Base-by-base conservation (phyloP, 345 rosid genomes). In the Viola odorata region DNA sequence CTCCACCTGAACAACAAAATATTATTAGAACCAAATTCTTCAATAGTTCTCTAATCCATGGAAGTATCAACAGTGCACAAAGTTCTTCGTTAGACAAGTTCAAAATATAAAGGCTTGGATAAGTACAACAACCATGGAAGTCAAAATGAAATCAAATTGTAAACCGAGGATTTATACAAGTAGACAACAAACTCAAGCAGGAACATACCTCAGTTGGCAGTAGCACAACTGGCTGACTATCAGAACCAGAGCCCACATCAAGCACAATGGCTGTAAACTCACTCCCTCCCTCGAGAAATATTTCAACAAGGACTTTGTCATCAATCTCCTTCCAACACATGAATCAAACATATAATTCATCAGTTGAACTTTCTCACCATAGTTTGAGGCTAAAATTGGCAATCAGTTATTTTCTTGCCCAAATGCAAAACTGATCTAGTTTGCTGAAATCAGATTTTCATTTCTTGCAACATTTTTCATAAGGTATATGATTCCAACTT, bases 181-280 rank as follows among this genome's bases (percentile, higher is more conserved):
- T 23, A 23, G 32, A 23, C 36, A 45, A 41, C 32, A 37, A 45
- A 13, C 58, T 42, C 54, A 53, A 60, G 50, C 59, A 63, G 12
- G 60, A 61, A 57, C 39, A 57, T 79, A 92, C 96, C 96, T 92
- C 98, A 42, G 96, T 85, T 73, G 96, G 96, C 75, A 92, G 75
- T 53, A 92, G 77, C 32, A 78, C 88, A 60, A 92, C 85, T 64
- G 98, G 96, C 57, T 75, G 83, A 71, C 81, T 78, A 77, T 79
- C 89, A 55, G 72, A 75, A 50, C 87, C 90, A 67, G 84, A 80
- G 51, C 96, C 98, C 68, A 89, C 94, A 67, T 89, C 98, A 69
- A 92, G 82, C 70, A 92, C 82, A 70, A 89, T 87, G 73, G 96
- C 87, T 38, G 98, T 92, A 70, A 92, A 89, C 76, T 92, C 96